Conservation (phyloP, 2,329 filamentous ascomycete species). For the Thelonectria olida region DNA sequence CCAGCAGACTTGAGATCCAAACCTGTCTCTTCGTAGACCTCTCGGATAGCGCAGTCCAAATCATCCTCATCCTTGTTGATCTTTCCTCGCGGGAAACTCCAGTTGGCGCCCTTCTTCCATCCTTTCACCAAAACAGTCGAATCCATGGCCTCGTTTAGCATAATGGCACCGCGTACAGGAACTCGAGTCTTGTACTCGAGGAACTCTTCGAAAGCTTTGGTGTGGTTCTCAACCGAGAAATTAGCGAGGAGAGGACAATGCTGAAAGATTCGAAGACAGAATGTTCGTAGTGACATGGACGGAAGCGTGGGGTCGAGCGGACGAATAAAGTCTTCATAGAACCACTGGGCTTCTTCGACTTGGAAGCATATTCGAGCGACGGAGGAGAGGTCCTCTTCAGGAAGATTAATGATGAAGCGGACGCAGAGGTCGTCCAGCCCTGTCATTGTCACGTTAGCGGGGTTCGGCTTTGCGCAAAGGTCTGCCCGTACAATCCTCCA, state of each 20-base stretch:
- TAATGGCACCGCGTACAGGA: slow-evolving; percentile 91
- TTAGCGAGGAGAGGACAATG: slow-evolving; percentile 89
- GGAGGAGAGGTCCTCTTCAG: slow-evolving; percentile 86
- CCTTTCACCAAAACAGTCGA: slow-evolving; percentile 93
- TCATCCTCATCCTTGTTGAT: slow-evolving; percentile 98
- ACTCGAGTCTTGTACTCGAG: slow-evolving; percentile 93
- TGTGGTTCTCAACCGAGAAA: slow-evolving; percentile 81
- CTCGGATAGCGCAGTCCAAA: slow-evolving; percentile 89
- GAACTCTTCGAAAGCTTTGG: slow-evolving; percentile 89
- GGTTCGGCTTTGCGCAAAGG: slow-evolving; percentile 14
- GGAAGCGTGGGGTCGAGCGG: slow-evolving; percentile 86
- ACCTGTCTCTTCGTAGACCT: slow-evolving; percentile 96
- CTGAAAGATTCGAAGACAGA: slow-evolving; percentile 90
- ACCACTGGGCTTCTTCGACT: slow-evolving; percentile 99
- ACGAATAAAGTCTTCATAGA: slow-evolving; percentile 99
- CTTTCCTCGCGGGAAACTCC: slow-evolving; percentile 97
- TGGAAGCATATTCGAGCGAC: slow-evolving; percentile 97
- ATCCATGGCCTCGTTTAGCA: slow-evolving; percentile 95
- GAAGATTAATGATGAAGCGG: slow-evolving; percentile 97
- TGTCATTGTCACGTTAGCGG: slow-evolving; percentile 49
- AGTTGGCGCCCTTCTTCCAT: slow-evolving; percentile 96
- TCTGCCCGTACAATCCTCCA: slow-evolving; percentile 81
- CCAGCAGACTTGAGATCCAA: slow-evolving; percentile 82
- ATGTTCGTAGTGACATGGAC: slow-evolving; percentile 83
- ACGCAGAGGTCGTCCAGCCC: slow-evolving; percentile 98